Conservation (phyloP, 768 basidiomycete genomes). For the Termitomyces sp. region DNA sequence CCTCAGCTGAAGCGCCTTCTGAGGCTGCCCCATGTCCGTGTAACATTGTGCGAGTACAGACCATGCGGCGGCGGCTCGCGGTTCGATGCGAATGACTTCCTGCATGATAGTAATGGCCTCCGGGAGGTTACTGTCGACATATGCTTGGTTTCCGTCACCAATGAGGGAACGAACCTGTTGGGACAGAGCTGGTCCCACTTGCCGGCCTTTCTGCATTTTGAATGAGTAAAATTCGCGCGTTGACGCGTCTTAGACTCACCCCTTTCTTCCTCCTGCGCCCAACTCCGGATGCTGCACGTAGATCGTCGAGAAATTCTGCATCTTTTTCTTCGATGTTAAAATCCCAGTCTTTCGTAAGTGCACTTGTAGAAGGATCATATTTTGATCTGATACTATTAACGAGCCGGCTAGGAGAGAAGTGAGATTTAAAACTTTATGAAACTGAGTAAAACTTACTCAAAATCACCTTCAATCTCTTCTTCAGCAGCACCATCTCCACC, state of each 20-base stretch:
- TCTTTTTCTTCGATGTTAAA: conserved; percentile 63
- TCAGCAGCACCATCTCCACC: conserved; percentile 27
- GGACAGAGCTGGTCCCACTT: conserved; percentile 50
- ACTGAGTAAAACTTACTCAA: conserved; percentile 33
- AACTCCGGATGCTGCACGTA: conserved; percentile 70
- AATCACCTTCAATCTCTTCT: conserved; percentile 53
- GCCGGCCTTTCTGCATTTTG: conserved; percentile 34
- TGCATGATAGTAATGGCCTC: conserved; percentile 77
- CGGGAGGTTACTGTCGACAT: conserved; percentile 60
- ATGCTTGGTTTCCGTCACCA: conserved; percentile 84
- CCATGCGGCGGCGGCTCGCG: conserved; percentile 81
- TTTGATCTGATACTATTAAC: conserved; percentile 57
- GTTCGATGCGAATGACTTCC: conserved; percentile 92
- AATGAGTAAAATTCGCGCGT: not conserved
- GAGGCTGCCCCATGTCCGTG: conserved; percentile 58
- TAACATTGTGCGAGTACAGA: conserved; percentile 82
- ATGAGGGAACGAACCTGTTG: conserved; percentile 70
- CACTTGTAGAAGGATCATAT: conserved; percentile 32
- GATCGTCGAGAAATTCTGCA: conserved; percentile 65
- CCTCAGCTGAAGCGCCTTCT: conserved; percentile 74
- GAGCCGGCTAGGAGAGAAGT: conserved; percentile 44
- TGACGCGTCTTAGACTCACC: conserved; percentile 23
- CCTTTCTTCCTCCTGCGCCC: conserved; percentile 45
- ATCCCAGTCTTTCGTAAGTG: conserved; percentile 67
- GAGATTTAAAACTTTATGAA: not conserved